Percentiles rank a stretch among this genome's conserved stretches.
Evolutionary conservation across 345 rosid species (phyloP).

Genomic region (Citrus cavaleriei): DNA sequence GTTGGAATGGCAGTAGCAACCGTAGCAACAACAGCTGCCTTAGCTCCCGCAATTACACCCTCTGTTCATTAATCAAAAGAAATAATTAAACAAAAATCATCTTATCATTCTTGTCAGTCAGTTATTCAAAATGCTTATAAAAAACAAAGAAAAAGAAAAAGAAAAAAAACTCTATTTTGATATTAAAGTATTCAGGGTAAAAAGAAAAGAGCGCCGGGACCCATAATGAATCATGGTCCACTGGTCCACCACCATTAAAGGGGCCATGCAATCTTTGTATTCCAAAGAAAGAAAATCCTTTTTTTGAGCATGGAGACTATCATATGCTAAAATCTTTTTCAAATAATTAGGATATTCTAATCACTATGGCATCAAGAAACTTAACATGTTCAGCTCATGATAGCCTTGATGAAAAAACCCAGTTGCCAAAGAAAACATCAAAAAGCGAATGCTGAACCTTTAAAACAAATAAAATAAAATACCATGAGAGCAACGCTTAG

Average conservation of each 20-base stretch:
- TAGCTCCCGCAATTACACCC: slow-evolving; percentile 84
- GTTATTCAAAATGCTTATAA: background rate
- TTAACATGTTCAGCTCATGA: slow-evolving; percentile 1
- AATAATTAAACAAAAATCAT: background rate
- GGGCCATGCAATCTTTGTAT: background rate
- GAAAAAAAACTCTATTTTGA: background rate
- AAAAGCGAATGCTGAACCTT: background rate
- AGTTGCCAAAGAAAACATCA: background rate
- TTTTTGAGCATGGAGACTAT: slow-evolving; percentile 9
- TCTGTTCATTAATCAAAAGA: slow-evolving; percentile 35
- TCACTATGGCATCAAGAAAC: background rate
- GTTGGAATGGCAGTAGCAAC: slow-evolving; percentile 81
- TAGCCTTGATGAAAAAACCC: background rate
- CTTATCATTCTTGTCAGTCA: background rate
- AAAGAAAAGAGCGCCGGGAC: background rate
- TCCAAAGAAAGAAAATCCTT: background rate
- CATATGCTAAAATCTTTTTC: slow-evolving; percentile 3
- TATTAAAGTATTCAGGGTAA: background rate
- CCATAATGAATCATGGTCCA: background rate
- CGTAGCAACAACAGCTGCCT: slow-evolving; percentile 69
- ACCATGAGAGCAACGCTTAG: slow-evolving; percentile 61
- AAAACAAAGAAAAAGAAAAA: background rate
- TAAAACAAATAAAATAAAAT: background rate
- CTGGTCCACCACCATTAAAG: background rate
- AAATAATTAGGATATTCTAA: background rate